phyloP scores from a whole-genome alignment of 164 flowering plant genomes.

The Umbellularia californica region DNA sequence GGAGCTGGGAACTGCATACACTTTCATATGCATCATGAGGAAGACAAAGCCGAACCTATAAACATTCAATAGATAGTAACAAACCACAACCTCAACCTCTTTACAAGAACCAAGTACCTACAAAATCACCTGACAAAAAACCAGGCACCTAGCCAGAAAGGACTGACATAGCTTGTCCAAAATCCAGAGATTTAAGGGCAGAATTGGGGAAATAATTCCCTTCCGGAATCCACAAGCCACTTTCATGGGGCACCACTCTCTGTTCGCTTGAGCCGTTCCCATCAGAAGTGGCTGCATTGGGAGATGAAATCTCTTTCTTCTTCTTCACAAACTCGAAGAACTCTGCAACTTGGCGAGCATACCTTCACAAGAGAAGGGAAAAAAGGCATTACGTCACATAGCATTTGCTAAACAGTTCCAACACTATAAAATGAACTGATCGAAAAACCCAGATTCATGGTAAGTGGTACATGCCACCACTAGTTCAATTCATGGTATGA shows the following conservation, averaged over 20 bases:
- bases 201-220: slow-evolving; percentile 54
- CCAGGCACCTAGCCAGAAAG: slow-evolving; percentile 34
- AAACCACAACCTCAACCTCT: not conserved
- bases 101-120: not conserved
- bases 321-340: slow-evolving; percentile 94
- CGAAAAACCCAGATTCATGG: too few species aligned
- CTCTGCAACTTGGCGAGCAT: slow-evolving; percentile 93
- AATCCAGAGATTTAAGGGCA: slow-evolving; percentile 55
- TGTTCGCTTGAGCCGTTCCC: slow-evolving; percentile 23
- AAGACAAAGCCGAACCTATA: not conserved
- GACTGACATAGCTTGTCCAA: slow-evolving; percentile 67
- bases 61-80: not conserved
- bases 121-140: not conserved
- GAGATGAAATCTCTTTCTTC: slow-evolving; percentile 44
- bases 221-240: slow-evolving; percentile 60
- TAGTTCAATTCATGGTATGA: too few species aligned
- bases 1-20: not conserved
- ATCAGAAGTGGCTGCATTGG: slow-evolving; percentile 21
- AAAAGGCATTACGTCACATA: not conserved
- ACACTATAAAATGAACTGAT: too few species aligned
- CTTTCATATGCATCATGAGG: not conserved
- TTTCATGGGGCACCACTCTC: slow-evolving; percentile 48
- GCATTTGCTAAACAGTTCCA: too few species aligned
- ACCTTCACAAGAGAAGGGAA: slow-evolving; percentile 38
- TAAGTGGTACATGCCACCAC: too few species aligned